Evolutionary conservation across 805 yeast genomes (phyloP).

Genomic region (Clavispora santaluciae): DNA sequence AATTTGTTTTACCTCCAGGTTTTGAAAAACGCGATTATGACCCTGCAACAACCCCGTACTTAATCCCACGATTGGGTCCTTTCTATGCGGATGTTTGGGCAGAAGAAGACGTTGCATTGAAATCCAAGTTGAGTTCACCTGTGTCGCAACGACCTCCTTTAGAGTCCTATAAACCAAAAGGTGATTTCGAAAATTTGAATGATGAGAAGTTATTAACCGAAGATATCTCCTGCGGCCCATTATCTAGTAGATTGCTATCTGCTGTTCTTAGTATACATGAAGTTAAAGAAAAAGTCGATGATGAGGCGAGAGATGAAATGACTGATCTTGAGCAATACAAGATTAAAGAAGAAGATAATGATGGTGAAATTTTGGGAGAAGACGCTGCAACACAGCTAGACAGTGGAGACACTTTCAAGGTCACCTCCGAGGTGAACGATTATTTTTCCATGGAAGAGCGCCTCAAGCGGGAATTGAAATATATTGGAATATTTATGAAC

Average conservation of each 20-base stretch:
- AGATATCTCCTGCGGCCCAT: constrained; percentile 83
- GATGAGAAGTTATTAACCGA: constrained; percentile 69
- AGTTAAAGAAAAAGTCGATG: constrained; percentile 17
- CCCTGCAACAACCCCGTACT: constrained; percentile 63
- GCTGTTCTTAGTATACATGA: constrained; percentile 58
- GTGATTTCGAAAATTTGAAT: constrained; percentile 49
- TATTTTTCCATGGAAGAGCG: constrained; percentile 83
- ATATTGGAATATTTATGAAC: constrained; percentile 84
- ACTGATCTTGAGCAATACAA: constrained; percentile 8
- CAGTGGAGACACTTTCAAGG: constrained; percentile 30
- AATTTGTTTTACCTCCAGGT: constrained; percentile 52
- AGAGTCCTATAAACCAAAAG: constrained; percentile 51
- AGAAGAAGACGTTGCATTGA: constrained; percentile 60
- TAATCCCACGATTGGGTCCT: constrained; percentile 83
- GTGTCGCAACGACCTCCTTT: constrained; percentile 39
- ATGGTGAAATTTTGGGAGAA: constrained; percentile 16
- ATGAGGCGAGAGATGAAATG: constrained; percentile 13
- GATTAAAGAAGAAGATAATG: constrained; percentile 11
- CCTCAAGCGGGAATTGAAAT: constrained; percentile 77
- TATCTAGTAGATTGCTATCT: constrained; percentile 75
- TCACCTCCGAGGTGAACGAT: constrained; percentile 52
- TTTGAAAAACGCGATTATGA: constrained; percentile 48
- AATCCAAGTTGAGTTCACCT: constrained; percentile 43
- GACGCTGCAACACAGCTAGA: constrained; percentile 35
- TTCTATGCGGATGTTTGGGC: constrained; percentile 82